These are phyloP conservation scores for Stephanodiscus triporus DNA, from an alignment of 108 stramenopile species.

Conservation along the genomic window DNA sequence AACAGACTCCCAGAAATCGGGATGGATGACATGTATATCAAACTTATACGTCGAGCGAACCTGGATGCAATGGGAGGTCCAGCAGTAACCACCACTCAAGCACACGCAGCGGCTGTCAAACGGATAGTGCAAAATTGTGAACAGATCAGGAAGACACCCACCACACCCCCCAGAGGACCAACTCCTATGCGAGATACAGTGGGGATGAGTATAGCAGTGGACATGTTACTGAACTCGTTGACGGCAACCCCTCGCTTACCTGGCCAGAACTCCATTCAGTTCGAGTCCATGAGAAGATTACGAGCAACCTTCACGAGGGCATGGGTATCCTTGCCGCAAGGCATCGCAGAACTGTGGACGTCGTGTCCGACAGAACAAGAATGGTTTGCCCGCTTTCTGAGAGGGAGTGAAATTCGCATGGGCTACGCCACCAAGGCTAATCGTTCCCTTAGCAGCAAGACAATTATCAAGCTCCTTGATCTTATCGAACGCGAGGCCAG, in stretches of 20 bases:
- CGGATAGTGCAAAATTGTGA: not conserved
- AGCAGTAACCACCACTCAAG: conserved; percentile 1
- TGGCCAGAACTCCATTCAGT: conserved; percentile 22
- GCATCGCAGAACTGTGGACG: conserved; percentile 12
- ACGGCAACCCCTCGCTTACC: conserved; percentile 9
- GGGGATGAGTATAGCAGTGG: conserved; percentile 41
- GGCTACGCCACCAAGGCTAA: conserved; percentile 11
- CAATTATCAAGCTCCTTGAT: not conserved
- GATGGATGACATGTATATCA: not conserved
- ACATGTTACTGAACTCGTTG: conserved; percentile 28
- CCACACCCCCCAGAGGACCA: conserved; percentile 2
- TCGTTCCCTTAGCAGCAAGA: not conserved
- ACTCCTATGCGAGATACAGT: conserved; percentile 36
- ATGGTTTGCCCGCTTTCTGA: conserved; percentile 11
- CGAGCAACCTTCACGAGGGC: conserved; percentile 4
- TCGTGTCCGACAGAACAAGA: conserved; percentile 15
- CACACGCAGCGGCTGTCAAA: not conserved
- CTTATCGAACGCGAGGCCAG: not conserved
- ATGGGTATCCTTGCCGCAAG: conserved; percentile 17
- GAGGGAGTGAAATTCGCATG: conserved; percentile 14
- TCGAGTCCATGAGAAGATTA: conserved; percentile 23
- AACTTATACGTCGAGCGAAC: conserved; percentile 43
- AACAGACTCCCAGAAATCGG: not conserved
- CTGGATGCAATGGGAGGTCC: conserved; percentile 44
- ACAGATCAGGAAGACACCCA: conserved; percentile 8